Percentiles rank a stretch among this genome's conserved stretches.
These are phyloP conservation scores for Fusarium coffeatum DNA, from an alignment of 2,329 filamentous ascomycete genomes.

Conservation along the genomic window DNA sequence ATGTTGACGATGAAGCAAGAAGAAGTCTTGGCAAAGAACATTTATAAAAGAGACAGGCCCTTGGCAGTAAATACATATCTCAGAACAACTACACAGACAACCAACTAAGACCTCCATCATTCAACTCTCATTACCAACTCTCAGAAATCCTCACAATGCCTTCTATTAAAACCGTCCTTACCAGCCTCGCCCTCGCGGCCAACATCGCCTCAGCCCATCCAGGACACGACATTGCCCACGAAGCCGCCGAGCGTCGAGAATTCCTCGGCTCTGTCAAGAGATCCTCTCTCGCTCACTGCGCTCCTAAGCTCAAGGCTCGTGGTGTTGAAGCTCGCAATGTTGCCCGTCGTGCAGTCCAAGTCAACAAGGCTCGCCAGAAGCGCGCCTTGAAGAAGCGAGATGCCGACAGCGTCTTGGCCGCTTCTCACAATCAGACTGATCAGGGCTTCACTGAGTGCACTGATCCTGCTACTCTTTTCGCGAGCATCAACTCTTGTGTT, in stretches of 20 bases:
- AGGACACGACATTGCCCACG: slow-evolving; percentile 60
- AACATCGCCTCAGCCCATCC: slow-evolving; percentile 55
- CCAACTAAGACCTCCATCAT: background rate
- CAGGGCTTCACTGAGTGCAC: slow-evolving; percentile 49
- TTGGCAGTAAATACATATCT: background rate
- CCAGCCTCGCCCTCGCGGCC: slow-evolving; percentile 25
- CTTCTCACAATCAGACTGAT: slow-evolving; percentile 54
- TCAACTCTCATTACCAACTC: background rate
- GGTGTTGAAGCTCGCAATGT: slow-evolving; percentile 59
- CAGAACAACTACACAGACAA: background rate
- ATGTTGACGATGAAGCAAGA: background rate
- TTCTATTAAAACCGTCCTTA: slow-evolving; percentile 30
- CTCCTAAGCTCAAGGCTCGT: slow-evolving; percentile 58
- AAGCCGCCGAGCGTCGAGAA: slow-evolving; percentile 61
- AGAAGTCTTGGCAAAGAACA: too few species aligned
- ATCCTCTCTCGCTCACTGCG: slow-evolving; percentile 60
- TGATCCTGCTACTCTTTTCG: slow-evolving; percentile 52
- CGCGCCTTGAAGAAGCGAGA: slow-evolving; percentile 50
- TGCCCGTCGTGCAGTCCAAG: slow-evolving; percentile 56
- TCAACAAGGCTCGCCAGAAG: slow-evolving; percentile 57
- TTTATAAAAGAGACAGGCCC: background rate
- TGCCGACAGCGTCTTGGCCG: slow-evolving; percentile 49
- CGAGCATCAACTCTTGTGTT: slow-evolving; percentile 57
- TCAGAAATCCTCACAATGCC: slow-evolving; percentile 1
- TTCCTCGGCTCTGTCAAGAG: slow-evolving; percentile 55